Percentiles rank a stretch among this genome's conserved stretches.
phyloP scores from a whole-genome alignment of 2,329 filamentous ascomycete species.

The Cytospora schulzeri region DNA sequence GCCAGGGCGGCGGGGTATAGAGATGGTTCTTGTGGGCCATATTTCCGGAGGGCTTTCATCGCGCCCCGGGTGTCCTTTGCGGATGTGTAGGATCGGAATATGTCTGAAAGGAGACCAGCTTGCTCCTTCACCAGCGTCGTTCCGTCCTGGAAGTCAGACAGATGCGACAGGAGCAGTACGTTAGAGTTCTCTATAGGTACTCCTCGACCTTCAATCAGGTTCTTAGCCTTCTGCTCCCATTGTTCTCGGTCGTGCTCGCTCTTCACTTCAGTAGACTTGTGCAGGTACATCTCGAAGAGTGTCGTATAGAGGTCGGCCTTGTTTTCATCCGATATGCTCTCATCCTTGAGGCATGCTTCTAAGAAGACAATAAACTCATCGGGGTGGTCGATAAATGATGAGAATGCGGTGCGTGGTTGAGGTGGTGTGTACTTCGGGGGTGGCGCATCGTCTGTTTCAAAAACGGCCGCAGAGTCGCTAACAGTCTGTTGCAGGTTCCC shows the following conservation, averaged over 20 bases:
- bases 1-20: conserved; percentile 90
- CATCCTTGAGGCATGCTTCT: conserved; percentile 79
- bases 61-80: conserved; percentile 90
- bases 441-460: conserved; percentile 50
- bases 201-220: conserved; percentile 78
- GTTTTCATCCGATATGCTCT: conserved; percentile 71
- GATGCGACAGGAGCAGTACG: conserved; percentile 86
- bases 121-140: conserved; percentile 93
- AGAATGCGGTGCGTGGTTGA: conserved; percentile 86
- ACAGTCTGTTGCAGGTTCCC: conserved; percentile 54
- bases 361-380: conserved; percentile 91
- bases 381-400: conserved; percentile 92
- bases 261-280: conserved; percentile 78
- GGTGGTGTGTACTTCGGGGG: conserved; percentile 72
- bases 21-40: conserved; percentile 86
- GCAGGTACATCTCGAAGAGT: conserved; percentile 96
- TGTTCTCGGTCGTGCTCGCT: conserved; percentile 67
- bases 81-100: conserved; percentile 93
- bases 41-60: conserved; percentile 86
- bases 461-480: conserved; percentile 54
- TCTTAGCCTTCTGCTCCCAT: conserved; percentile 91
- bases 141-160: conserved; percentile 87
- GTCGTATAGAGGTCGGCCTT: conserved; percentile 90
- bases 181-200: conserved; percentile 92
- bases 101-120: conserved; percentile 87